Evolutionary conservation across 2,329 filamentous ascomycete species (phyloP).

Genomic region (Ascochyta viciae-villosae): DNA sequence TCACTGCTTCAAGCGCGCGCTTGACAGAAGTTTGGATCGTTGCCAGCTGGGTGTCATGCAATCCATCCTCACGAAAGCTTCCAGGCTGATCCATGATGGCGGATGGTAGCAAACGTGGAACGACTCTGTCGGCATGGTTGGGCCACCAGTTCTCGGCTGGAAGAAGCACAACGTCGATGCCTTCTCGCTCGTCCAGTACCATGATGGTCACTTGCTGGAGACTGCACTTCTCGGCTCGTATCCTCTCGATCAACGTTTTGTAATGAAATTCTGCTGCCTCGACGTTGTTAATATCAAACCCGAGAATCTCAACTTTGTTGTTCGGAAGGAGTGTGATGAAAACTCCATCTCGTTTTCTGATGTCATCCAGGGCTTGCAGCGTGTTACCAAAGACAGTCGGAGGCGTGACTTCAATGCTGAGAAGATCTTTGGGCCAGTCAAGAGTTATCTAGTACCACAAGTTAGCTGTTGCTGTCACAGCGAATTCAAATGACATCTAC

Average conservation of each 20-base stretch:
- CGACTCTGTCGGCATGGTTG: constrained; percentile 18
- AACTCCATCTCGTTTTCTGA: constrained; percentile 37
- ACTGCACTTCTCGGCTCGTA: constrained; percentile 20
- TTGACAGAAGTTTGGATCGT: constrained; percentile 29
- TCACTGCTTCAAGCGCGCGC: constrained; percentile 29
- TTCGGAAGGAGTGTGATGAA: constrained; percentile 32
- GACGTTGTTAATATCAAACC: constrained; percentile 20
- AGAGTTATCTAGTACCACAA: constrained; percentile 19
- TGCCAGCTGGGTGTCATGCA: constrained; percentile 20
- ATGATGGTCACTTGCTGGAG: constrained; percentile 25
- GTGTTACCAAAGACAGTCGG: constrained; percentile 37
- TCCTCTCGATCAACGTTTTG: constrained; percentile 30
- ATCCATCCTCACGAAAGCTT: constrained; percentile 26
- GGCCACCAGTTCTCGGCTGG: constrained; percentile 40
- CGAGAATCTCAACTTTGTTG: constrained; percentile 30
- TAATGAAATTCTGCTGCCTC: constrained; percentile 31
- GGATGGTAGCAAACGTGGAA: constrained; percentile 29
- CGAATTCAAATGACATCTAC: constrained; percentile 3
- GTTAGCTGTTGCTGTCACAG: constrained; percentile 28
- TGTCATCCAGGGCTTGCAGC: constrained; percentile 36
- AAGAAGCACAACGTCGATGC: constrained; percentile 27
- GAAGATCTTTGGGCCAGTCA: constrained; percentile 35
- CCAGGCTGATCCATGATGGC: constrained; percentile 30
- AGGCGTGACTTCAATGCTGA: constrained; percentile 23
- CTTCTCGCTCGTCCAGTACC: constrained; percentile 38